Base-by-base conservation (phyloP, 345 rosid genomes). In the Punica granatum region DNA sequence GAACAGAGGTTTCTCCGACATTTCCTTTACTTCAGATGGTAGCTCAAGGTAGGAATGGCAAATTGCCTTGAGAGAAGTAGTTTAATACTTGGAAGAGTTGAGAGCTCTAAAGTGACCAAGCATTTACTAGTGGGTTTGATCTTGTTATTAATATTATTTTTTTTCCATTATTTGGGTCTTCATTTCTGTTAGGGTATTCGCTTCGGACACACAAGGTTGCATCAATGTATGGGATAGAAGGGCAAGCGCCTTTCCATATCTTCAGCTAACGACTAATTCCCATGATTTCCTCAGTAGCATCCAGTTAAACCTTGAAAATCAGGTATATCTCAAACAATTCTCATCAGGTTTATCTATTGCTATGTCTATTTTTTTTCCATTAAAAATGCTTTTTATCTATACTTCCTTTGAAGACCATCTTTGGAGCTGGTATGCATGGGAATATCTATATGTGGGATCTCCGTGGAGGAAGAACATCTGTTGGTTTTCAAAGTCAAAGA, bases 181-280 rank as follows among this genome's bases (percentile, higher is more conserved):
- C 35, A 58, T 31, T n/a, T 28, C 23, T 6, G 34, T 68, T 60
- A 94, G 99, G 86, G 63, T 94, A 72, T 65, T 88, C 77, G 85
- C 92, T 77, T 83, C 98, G 35, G 95, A 89, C 72, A 84, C 87
- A 18, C 69, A 74, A 70, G 96, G 99, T 58, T 63, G 64, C 35
- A 76, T 94, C 66, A 83, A 80, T 77, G 48, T 91, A 65, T 94
- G 98, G 99, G 99, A 94, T 79, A 86, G 92, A 82, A 84, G 95
- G 78, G 77, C 43, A 49, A 63, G 89, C 49, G 64, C 60, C 72
- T 67, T 78, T 77, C 99, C 99, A 68, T 86, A 85, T 73, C 81
- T 82, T 63, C 86, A 88, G 77, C 89, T 94, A 56, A 66, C 80
- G 61, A 76, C 82, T 69, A 74, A 73, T 78, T 81, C 75, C 39